Evolutionary conservation across 768 basidiomycete species (phyloP).

Genomic region (Phaffia tasmanica): DNA sequence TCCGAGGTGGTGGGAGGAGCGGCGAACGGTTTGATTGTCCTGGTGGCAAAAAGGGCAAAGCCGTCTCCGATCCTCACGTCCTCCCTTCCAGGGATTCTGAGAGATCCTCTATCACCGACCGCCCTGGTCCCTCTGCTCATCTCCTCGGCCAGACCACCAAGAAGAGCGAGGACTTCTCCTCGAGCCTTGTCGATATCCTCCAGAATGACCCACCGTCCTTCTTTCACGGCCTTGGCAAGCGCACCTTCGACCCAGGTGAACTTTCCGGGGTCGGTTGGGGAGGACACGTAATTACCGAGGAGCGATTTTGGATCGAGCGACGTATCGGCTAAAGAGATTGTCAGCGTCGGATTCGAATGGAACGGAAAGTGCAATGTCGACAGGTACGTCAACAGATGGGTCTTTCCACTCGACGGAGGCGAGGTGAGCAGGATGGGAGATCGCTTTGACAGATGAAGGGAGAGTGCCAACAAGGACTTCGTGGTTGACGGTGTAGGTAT

Average conservation of each 20-base stretch:
- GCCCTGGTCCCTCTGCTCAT: constrained; percentile 52
- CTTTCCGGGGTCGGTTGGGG: constrained; percentile 63
- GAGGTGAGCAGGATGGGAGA: constrained; percentile 75
- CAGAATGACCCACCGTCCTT: constrained; percentile 85
- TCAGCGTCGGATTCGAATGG: constrained; percentile 57
- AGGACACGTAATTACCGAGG: constrained; percentile 85
- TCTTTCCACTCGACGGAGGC: constrained; percentile 77
- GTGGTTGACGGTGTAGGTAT: constrained; percentile 57
- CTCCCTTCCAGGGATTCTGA: constrained; percentile 66
- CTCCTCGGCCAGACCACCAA: constrained; percentile 68
- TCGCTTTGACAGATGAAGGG: constrained; percentile 54
- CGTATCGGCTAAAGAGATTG: constrained; percentile 84
- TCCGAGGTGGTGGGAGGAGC: neutral
- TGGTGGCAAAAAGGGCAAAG: constrained; percentile 81
- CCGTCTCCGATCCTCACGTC: constrained; percentile 60
- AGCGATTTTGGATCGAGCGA: constrained; percentile 88
- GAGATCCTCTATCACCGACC: constrained; percentile 51
- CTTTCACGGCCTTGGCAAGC: constrained; percentile 72
- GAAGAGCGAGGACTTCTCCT: constrained; percentile 72
- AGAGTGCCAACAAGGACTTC: constrained; percentile 52
- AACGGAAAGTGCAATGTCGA: constrained; percentile 53
- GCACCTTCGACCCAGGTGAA: constrained; percentile 98
- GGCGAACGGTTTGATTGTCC: constrained; percentile 50
- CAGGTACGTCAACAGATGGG: constrained; percentile 64
- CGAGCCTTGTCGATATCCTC: constrained; percentile 86